These are phyloP conservation scores for Coemansia sp. DNA, from an alignment of 192 early-diverging fungal genomes.

Conservation along the genomic window DNA sequence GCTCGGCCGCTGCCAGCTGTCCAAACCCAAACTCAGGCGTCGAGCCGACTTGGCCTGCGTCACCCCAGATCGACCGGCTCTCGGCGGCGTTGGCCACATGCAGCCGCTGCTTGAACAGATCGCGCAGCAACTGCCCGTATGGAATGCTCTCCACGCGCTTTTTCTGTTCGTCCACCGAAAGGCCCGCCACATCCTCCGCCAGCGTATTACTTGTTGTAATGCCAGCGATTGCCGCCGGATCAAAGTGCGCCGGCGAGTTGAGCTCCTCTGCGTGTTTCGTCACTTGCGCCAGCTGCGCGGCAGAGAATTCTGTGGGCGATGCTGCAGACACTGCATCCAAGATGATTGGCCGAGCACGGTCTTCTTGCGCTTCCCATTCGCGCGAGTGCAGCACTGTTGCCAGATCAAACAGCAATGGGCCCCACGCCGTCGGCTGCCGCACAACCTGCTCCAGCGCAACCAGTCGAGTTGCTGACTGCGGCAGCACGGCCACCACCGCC, in stretches of 20 bases:
- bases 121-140: conserved; percentile 77
- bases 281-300: conserved; percentile 23
- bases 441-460: conserved; percentile 65
- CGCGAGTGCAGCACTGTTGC: conserved; percentile 66
- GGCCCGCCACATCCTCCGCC: conserved; percentile 18
- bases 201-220: conserved; percentile 16
- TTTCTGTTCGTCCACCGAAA: conserved; percentile 32
- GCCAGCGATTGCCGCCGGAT: conserved; percentile 33
- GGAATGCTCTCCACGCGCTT: conserved; percentile 65
- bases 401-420: conserved; percentile 84
- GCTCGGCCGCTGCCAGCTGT: conserved; percentile 64
- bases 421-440: conserved; percentile 66
- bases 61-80: conserved; percentile 69
- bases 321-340: conserved; percentile 36
- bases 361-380: conserved; percentile 52
- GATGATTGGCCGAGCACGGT: conserved; percentile 35
- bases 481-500: conserved; percentile 59
- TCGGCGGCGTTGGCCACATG: conserved; percentile 77
- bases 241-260: conserved; percentile 41
- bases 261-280: conserved; percentile 19
- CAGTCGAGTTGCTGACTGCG: conserved; percentile 62
- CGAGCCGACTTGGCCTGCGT: conserved; percentile 52
- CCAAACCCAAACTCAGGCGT: conserved; percentile 90
- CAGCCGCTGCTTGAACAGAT: conserved; percentile 76
- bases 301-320: conserved; percentile 20